Evolutionary conservation across 805 yeast genomes (phyloP).

Genomic region (Babjeviella inositovora): DNA sequence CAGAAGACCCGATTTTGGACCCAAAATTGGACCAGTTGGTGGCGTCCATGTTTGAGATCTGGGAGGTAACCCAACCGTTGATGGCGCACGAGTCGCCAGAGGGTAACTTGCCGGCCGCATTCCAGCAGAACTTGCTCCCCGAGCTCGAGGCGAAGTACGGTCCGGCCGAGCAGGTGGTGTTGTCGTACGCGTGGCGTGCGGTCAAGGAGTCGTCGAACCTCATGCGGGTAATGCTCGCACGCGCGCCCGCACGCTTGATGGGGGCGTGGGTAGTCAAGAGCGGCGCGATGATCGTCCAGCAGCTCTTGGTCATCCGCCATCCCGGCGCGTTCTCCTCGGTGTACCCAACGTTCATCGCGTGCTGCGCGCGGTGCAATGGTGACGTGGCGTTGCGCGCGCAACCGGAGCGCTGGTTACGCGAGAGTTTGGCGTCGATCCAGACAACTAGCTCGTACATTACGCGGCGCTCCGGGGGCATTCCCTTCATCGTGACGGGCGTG

Average conservation of each 20-base stretch:
- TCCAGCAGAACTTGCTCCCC: constrained; percentile 14
- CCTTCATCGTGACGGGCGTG: constrained; percentile 61
- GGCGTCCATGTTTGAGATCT: constrained; percentile 9
- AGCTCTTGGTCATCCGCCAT: constrained; percentile 64
- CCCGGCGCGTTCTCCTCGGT: constrained; percentile 88
- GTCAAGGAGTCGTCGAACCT: constrained; percentile 59
- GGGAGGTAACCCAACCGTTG: constrained; percentile 29
- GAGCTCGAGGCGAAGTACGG: constrained; percentile 14
- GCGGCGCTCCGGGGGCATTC: constrained; percentile 87
- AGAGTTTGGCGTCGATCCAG: constrained; percentile 34
- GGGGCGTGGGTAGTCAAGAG: constrained; percentile 11
- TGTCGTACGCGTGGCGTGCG: constrained; percentile 71
- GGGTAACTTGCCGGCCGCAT: constrained; percentile 35
- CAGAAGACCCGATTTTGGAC: no score
- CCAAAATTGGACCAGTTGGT: not conserved
- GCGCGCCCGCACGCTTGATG: constrained; percentile 9
- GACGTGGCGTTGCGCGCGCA: constrained; percentile 13
- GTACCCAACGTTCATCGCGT: constrained; percentile 60
- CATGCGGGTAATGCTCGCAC: constrained; percentile 24
- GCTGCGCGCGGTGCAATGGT: constrained; percentile 39
- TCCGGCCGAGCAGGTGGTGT: constrained; percentile 24
- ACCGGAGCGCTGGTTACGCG: constrained; percentile 42
- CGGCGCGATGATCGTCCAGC: constrained; percentile 45
- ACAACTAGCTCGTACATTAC: constrained; percentile 57
- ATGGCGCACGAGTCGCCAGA: constrained; percentile 61